A percentile compares a stretch with the other conserved stretches of the same genome.
Conservation (phyloP, 169 alveolate genomes). For the Eimeria sp. region DNA sequence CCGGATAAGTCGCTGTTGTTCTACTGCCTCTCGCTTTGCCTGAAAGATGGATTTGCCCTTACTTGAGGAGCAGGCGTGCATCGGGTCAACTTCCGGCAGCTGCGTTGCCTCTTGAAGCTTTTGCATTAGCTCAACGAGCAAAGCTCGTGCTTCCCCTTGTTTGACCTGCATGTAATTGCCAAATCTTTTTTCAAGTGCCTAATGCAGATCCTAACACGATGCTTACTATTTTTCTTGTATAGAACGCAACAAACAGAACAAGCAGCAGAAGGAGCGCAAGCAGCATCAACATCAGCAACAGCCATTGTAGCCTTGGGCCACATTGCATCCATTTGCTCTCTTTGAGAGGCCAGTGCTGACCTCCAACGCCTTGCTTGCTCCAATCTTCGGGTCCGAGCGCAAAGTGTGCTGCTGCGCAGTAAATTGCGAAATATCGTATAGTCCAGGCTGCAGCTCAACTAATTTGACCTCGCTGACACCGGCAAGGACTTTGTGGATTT, state of each 20-base stretch:
- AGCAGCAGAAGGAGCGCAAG: background rate
- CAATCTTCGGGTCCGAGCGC: conserved; percentile 75
- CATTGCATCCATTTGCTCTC: background rate
- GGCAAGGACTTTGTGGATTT: conserved; percentile 70
- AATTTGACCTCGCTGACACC: conserved; percentile 62
- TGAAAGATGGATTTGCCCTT: conserved; percentile 72
- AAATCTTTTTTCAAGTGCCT: background rate
- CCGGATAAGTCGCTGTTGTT: conserved; percentile 65
- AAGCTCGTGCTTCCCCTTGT: conserved; percentile 19
- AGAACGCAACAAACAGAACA: background rate
- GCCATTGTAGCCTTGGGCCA: background rate
- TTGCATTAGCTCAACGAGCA: conserved; percentile 38
- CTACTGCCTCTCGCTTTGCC: conserved; percentile 79
- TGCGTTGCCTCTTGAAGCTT: conserved; percentile 75
- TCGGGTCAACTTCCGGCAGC: conserved; percentile 78
- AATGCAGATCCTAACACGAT: background rate
- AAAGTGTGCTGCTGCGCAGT: conserved; percentile 56
- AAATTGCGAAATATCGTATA: conserved; percentile 64
- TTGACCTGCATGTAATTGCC: conserved; percentile 28
- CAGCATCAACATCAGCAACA: background rate
- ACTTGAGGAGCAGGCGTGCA: conserved; percentile 8
- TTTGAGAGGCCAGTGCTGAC: conserved; percentile 21
- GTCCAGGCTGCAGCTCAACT: conserved; percentile 42
- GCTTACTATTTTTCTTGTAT: background rate
- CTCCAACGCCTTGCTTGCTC: conserved; percentile 72